Evolutionary conservation across 208 protist genomes (phyloP).

Genomic region (Leishmania tropica): DNA sequence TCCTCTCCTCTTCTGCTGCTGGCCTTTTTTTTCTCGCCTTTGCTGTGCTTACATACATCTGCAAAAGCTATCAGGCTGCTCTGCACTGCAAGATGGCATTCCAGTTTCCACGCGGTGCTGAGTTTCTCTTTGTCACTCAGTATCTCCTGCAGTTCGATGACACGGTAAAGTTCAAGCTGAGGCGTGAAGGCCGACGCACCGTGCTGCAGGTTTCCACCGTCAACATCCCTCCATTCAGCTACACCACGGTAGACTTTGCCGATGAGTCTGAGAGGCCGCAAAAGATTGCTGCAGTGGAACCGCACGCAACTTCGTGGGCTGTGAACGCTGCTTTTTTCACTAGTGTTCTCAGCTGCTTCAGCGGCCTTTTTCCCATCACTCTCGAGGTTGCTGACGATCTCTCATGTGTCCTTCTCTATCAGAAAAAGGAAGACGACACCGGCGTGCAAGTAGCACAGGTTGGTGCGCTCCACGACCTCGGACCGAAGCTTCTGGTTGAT

Average conservation of each 20-base stretch:
- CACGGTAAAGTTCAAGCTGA: slow-evolving; percentile 43
- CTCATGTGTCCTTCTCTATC: slow-evolving; percentile 47
- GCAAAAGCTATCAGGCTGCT: background rate
- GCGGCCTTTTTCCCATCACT: slow-evolving; percentile 35
- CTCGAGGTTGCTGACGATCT: slow-evolving; percentile 46
- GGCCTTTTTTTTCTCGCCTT: background rate
- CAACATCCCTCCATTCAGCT: slow-evolving; percentile 58
- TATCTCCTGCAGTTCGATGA: slow-evolving; percentile 49
- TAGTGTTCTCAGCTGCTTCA: slow-evolving; percentile 54
- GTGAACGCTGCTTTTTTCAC: slow-evolving; percentile 51
- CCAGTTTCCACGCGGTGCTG: slow-evolving; percentile 29
- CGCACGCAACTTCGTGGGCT: slow-evolving; percentile 38
- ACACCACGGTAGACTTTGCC: slow-evolving; percentile 48
- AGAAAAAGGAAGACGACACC: slow-evolving; percentile 33
- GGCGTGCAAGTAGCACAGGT: slow-evolving; percentile 47
- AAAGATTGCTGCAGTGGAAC: slow-evolving; percentile 21
- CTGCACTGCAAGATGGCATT: slow-evolving; percentile 23
- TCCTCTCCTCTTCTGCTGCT: background rate
- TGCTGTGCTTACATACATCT: background rate
- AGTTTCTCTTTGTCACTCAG: slow-evolving; percentile 24
- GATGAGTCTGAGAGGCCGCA: slow-evolving; percentile 4
- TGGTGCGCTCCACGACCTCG: slow-evolving; percentile 62
- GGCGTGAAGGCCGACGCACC: slow-evolving; percentile 15
- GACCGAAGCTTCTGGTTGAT: slow-evolving; percentile 58
- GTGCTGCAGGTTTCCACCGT: slow-evolving; percentile 40